Conservation (phyloP, 2,329 filamentous ascomycete species). For the Ophiobolus disseminans region DNA sequence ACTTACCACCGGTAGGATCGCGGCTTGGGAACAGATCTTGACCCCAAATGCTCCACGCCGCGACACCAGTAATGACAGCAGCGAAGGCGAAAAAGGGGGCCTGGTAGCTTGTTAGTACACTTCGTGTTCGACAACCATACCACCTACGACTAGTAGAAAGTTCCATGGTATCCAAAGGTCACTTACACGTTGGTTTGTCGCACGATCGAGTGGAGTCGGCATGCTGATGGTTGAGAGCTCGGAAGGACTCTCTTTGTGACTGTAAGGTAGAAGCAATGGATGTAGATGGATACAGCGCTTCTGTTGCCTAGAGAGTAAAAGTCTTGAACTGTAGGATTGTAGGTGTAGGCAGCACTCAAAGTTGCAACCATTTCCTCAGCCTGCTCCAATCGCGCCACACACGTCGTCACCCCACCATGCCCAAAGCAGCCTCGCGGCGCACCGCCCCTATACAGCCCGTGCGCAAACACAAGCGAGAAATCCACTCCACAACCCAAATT, state of each 20-base stretch:
- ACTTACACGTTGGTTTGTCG: conserved; percentile 54
- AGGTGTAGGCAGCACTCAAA: conserved; percentile 13
- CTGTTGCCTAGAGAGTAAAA: background rate
- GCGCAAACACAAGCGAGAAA: conserved; percentile 48
- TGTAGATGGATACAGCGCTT: background rate
- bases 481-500: conserved; percentile 41
- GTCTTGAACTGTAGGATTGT: background rate
- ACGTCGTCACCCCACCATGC: conserved; percentile 33
- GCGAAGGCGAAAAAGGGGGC: conserved; percentile 65
- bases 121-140: conserved; percentile 1
- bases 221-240: conserved; percentile 39
- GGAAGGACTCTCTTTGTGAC: background rate
- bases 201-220: conserved; percentile 59
- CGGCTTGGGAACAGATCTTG: conserved; percentile 80
- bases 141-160: conserved; percentile 31
- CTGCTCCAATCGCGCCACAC: conserved; percentile 30
- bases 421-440: conserved; percentile 22
- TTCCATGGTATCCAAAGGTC: conserved; percentile 23
- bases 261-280: background rate
- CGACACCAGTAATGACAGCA: conserved; percentile 79
- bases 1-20: conserved; percentile 78
- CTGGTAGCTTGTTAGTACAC: conserved; percentile 20
- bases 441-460: conserved; percentile 38
- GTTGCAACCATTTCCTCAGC: conserved; percentile 12
- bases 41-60: conserved; percentile 85